Base-by-base conservation (phyloP, 768 basidiomycete species). In the Gymnopilus dilepis region DNA sequence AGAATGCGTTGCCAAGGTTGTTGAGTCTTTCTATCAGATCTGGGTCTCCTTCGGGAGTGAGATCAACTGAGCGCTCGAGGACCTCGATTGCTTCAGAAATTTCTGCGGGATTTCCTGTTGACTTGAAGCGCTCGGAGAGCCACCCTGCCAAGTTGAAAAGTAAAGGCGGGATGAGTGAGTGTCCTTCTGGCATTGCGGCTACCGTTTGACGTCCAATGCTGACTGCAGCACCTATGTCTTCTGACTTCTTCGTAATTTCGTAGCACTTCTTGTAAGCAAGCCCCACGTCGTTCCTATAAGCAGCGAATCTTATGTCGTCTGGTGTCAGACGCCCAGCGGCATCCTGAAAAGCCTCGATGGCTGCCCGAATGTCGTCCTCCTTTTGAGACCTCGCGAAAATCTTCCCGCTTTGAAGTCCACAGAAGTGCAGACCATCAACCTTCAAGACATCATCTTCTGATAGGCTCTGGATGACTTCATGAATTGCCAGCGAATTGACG, bases 21-120 rank as follows among this genome's bases (percentile, higher is more conserved):
- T 54, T 54, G 2, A 65, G 19, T 17, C n/a, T 48, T 13, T 3
- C 34, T 24, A 54, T 22, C 24, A 58, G 2, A 21, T 47, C 34
- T 4, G 26, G 26, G 33, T 63, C 41, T 24, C 33, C 58, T 4
- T 28, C n/a, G 3, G 62, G 42, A 55, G 56, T 54, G n/a, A 55
- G 38, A 24, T 34, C 8, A 21, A 58, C 40, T 9, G 31, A n/a
- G 22, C 26, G 28, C 42, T 54, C 33, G 15, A 51, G 51, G 0
- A 22, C 66, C 69, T 37, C 31, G 13, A 53, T 58, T 24, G 57
- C 62, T 53, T 64, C 42, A 17, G 58, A 51, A 34, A 68, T 33
- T 54, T 72, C 66, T 19, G 21, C 33, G 12, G 40, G 19, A 34
- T 67, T 56, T 30, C 64, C 64, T 33, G 53, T 59, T 2, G 22